Base-by-base conservation (phyloP, 2,329 filamentous ascomycete species). In the Byssothecium circinans region DNA sequence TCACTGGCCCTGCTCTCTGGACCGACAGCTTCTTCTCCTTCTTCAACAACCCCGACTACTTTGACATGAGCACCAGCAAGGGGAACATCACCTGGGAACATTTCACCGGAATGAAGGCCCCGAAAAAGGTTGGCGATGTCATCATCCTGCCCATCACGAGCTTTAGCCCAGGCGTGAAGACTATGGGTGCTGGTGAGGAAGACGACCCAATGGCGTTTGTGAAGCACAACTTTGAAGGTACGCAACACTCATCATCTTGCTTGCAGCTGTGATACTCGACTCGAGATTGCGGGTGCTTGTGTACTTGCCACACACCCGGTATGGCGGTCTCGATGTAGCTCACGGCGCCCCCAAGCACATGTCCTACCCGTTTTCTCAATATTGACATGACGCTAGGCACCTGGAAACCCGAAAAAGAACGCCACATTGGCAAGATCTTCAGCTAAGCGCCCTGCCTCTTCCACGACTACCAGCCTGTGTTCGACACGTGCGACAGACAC, bases 151-250 rank as follows among this genome's bases (percentile, higher is more conserved):
- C 94, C 20, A 97, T 99, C 62, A 99, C 94, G 6, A 92, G 91
- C 72, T 99, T 99, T 77, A 96, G 91, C 62, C 94, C 94, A 0
- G 94, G 94, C 20, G 90, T 97, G 36, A 82, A 85, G 60, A 91
- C 96, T 69, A 97, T 96, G 91, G 89, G 88, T 11, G 88, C 94
- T 37, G 86, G 86, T 63, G 91, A 95, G 53, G 81, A 85, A 34
- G 90, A 96, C 58, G 87, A 97, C 68, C 90, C 91, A 1, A 92
- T 96, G 89, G 94, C 94, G 1, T 97, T 95, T 77, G 94, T 99
- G 52, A 91, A 94, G 75, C 94, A 99, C 74, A 86, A 91, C 45
- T 99, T 99, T 70, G 89, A 95, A 78, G 94, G 92, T 95, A 76
- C 58, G 80, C 70, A 39, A 25, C 3, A 46, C 18, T 22, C 43